A percentile compares a stretch with the other conserved stretches of the same genome.
Evolutionary conservation across 345 rosid genomes (phyloP).

Genomic region (Conringia planisiliqua): DNA sequence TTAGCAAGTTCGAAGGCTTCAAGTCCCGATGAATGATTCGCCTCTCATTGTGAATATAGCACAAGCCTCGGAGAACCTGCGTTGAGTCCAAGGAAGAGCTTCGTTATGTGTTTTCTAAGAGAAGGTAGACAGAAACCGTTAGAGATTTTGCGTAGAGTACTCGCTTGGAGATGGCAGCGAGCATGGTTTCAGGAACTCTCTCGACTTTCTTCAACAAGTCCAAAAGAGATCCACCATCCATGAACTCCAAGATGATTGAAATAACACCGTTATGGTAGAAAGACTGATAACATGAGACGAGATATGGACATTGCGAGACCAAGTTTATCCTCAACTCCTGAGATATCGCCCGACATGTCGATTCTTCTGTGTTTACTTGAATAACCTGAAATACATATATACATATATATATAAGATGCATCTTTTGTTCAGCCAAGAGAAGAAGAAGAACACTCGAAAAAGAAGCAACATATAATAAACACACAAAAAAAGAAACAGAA

Average conservation of each 20-base stretch:
- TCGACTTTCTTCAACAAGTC: constrained; percentile 67
- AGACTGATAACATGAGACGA: constrained; percentile 80
- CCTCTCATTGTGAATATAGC: constrained; percentile 82
- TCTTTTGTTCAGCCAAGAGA: neutral
- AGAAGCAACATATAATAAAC: neutral
- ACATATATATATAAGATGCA: neutral
- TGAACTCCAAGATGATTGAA: constrained; percentile 80
- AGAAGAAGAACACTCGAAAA: neutral
- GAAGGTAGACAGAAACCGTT: neutral
- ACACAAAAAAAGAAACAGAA: neutral
- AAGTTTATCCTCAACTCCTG: constrained; percentile 81
- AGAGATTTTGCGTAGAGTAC: constrained; percentile 30
- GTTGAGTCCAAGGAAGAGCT: constrained; percentile 3
- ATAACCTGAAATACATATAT: constrained; percentile 49
- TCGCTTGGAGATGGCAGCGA: constrained; percentile 84
- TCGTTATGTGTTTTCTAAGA: neutral
- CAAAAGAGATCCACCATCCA: constrained; percentile 86
- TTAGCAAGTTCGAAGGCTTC: constrained; percentile 83
- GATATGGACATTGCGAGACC: constrained; percentile 69
- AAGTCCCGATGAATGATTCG: constrained; percentile 82
- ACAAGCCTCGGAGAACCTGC: constrained; percentile 77
- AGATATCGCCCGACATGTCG: constrained; percentile 56
- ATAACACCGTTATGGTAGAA: constrained; percentile 73
- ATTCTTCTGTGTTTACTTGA: constrained; percentile 72
- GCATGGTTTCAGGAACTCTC: constrained; percentile 63